Percentiles rank a stretch among this genome's conserved stretches.
Evolutionary conservation across 805 yeast species (phyloP).

Genomic region (Hemisphaericaspora nanyangensis): DNA sequence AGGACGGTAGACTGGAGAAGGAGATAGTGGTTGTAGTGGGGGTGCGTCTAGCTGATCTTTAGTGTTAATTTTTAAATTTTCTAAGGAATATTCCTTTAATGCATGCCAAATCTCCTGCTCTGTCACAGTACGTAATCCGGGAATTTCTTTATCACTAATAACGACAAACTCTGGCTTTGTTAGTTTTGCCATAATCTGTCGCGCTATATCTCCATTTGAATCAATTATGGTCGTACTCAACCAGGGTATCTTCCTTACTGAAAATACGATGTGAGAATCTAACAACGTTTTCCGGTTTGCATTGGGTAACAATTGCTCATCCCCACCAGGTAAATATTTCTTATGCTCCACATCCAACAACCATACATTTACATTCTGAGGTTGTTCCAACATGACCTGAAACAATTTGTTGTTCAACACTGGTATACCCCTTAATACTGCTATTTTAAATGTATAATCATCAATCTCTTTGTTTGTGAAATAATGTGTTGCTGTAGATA

Average conservation of each 20-base stretch:
- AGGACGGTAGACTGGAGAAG: background rate
- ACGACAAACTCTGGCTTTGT: background rate
- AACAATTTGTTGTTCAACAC: constrained; percentile 24
- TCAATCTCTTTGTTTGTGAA: constrained; percentile 12
- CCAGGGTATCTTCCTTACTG: background rate
- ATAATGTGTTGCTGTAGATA: constrained; percentile 21
- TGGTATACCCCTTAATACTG: constrained; percentile 28
- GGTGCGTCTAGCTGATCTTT: background rate
- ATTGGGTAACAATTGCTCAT: constrained; percentile 9
- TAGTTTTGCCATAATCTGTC: background rate
- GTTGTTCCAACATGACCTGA: constrained; percentile 10
- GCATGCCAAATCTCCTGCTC: background rate
- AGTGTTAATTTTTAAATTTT: constrained; percentile 1
- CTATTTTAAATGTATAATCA: constrained; percentile 15
- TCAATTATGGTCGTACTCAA: background rate
- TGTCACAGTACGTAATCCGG: background rate
- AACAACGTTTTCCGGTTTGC: constrained; percentile 14
- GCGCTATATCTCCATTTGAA: background rate
- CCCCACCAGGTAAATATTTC: constrained; percentile 12
- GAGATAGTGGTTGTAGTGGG: background rate
- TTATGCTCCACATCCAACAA: constrained; percentile 12
- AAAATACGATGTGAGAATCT: constrained; percentile 6
- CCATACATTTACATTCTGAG: constrained; percentile 18
- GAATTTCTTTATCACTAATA: background rate
- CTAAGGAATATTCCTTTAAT: background rate